A percentile compares a stretch with the other conserved stretches of the same genome.
phyloP scores from a whole-genome alignment of 2,329 filamentous ascomycete species.

The Cladorrhinum sp. region DNA sequence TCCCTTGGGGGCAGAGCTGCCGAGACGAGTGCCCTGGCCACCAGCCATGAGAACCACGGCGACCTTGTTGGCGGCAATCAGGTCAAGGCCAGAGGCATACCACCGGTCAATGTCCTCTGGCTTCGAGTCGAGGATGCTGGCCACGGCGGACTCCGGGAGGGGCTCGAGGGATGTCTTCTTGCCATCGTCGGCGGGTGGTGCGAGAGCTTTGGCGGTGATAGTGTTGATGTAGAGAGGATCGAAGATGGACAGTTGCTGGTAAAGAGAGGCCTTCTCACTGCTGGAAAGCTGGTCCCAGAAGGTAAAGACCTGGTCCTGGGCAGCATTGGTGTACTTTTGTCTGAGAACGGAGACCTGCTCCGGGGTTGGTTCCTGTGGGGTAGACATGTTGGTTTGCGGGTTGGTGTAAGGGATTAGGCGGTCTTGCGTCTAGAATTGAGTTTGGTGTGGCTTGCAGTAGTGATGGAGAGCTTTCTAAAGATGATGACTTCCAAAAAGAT shows the following conservation, averaged over 20 bases:
- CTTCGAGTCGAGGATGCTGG: constrained; percentile 88
- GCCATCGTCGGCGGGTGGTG: constrained; percentile 64
- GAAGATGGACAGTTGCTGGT: constrained; percentile 76
- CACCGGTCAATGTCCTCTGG: constrained; percentile 74
- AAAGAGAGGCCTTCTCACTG: constrained; percentile 73
- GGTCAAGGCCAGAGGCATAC: constrained; percentile 80
- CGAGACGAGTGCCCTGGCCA: constrained; percentile 90
- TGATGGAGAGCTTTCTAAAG: neutral
- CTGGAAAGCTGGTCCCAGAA: constrained; percentile 79
- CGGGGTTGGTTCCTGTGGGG: constrained; percentile 51
- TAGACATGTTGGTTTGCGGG: neutral
- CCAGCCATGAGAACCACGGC: constrained; percentile 94
- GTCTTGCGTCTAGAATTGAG: constrained; percentile 5
- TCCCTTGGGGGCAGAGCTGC: constrained; percentile 93
- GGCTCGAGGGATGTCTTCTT: constrained; percentile 68
- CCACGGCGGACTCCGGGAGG: constrained; percentile 79
- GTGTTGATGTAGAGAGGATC: constrained; percentile 85
- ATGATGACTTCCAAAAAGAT: constrained; percentile 5
- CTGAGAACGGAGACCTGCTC: constrained; percentile 67
- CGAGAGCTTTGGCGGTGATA: constrained; percentile 76
- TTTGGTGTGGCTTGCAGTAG: neutral
- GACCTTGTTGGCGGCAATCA: constrained; percentile 72
- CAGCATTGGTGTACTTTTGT: constrained; percentile 69
- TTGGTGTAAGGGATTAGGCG: neutral
- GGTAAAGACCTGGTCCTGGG: constrained; percentile 78